Evolutionary conservation across 2,329 filamentous ascomycete species (phyloP).

Genomic region (Xylaria sp.): DNA sequence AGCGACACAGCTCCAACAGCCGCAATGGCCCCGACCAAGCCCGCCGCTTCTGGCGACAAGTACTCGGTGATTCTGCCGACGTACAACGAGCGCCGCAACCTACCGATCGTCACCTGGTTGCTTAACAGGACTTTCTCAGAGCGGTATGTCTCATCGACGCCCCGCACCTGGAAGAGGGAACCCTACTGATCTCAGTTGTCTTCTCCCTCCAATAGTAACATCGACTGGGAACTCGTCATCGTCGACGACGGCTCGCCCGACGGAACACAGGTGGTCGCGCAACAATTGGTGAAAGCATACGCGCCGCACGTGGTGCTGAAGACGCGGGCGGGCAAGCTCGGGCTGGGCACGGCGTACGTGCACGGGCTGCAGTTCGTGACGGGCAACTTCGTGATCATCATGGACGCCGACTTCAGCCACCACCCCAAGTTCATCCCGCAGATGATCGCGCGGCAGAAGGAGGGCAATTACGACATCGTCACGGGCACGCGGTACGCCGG

Average conservation of each 20-base stretch:
- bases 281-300: constrained; percentile 91
- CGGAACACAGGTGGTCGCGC: constrained; percentile 89
- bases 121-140: constrained; percentile 92
- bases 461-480: constrained; percentile 90
- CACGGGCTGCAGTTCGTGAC: constrained; percentile 90
- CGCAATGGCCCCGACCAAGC: constrained; percentile 61
- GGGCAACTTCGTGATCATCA: constrained; percentile 98
- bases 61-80: constrained; percentile 98
- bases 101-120: constrained; percentile 95
- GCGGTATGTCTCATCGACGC: constrained; percentile 66
- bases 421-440: constrained; percentile 98
- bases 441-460: constrained; percentile 87
- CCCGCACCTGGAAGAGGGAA: not conserved
- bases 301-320: constrained; percentile 82
- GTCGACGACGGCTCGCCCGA: constrained; percentile 98
- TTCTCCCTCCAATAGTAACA: constrained; percentile 67
- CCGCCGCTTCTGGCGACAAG: constrained; percentile 68
- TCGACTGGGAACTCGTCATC: constrained; percentile 98
- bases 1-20: constrained; percentile 17
- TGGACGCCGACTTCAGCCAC: constrained; percentile 99
- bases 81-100: constrained; percentile 97
- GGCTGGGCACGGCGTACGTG: constrained; percentile 96
- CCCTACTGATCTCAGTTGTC: constrained; percentile 33
- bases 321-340: constrained; percentile 91
- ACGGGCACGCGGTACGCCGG: constrained; percentile 95